Evolutionary conservation across 129 eudicot species (phyloP), one percentile per base, ranked within the genome.

Genomic region (Ambrosia artemisiifolia): DNA sequence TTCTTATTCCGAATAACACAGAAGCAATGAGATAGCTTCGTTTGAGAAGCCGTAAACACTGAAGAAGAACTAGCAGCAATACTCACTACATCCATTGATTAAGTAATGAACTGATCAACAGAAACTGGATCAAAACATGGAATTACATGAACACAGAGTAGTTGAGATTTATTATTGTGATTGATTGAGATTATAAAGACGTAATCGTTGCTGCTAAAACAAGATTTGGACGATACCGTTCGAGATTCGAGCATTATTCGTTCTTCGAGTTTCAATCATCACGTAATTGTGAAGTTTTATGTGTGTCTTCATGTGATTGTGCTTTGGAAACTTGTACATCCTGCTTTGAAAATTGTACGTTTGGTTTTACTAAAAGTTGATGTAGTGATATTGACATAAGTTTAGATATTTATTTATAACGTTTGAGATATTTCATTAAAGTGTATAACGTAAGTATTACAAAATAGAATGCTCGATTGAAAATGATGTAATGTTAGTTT

Each of bases 201-300:
- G 72, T 53, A 43, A 74, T 63, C 56, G 54, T 64, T 64, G 78
- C 63, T 74, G 64, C 42, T 13, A 73, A 17, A 44, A 20, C 14
- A 24, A 9, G 28, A 12, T 72, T 72, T 72, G 77, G 69, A 72
- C 28, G 19, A 49, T 60, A 72, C 42, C 65, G 8, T 24, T 75
- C 79, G 73, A 54, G 79, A 75, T 75, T 75, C 79, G 67, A 75
- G 79, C 67, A 65, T 75, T 24, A 75, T 75, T 51, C 79, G 46
- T 55, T 54, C 44, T 53, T n/a, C 56, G n/a, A 35, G 34, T 62
- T 19, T 28, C 42, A 5, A 47, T 34, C 50, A 28, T 59, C 69
- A 44, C 59, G 59, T 59, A 17, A 44, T 28, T 71, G 30, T 42
- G 9, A 59, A 56, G 32, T 28, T 11, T 24, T n/a, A 56, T 14